phyloP scores from a whole-genome alignment of 768 basidiomycete species.

The Flagelloscypha sp. region DNA sequence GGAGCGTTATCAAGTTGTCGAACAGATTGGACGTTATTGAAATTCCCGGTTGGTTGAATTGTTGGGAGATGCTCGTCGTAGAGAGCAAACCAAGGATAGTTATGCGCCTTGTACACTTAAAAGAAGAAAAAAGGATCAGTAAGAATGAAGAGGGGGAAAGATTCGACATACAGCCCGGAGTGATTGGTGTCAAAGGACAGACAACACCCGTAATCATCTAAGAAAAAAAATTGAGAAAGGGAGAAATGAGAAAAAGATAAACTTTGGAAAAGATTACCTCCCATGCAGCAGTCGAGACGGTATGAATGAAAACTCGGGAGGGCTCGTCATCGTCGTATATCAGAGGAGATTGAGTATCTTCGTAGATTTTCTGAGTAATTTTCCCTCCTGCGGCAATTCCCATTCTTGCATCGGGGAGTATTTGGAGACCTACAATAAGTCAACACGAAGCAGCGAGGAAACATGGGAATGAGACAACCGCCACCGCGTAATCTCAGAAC shows the following conservation, averaged over 20 bases:
- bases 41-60: background rate
- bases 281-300: background rate
- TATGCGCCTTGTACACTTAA: background rate
- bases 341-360: background rate
- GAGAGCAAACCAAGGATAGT: background rate
- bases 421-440: too few species aligned
- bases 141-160: background rate
- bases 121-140: background rate
- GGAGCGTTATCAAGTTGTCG: background rate
- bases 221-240: background rate
- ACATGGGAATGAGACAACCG: too few species aligned
- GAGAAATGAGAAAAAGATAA: too few species aligned
- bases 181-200: background rate
- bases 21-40: background rate
- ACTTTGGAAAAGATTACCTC: background rate
- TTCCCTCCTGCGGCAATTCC: background rate
- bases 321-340: background rate
- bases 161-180: background rate
- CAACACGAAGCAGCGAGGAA: too few species aligned
- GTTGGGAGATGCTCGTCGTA: background rate
- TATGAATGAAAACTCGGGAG: background rate
- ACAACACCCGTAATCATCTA: background rate
- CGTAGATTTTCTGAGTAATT: background rate
- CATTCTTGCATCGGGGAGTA: background rate
- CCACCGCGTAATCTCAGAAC: conserved; percentile 32